Percentiles rank a stretch among this genome's conserved stretches.
phyloP scores from a whole-genome alignment of 2,329 filamentous ascomycete species.

The Phialemoniopsis sp. region DNA sequence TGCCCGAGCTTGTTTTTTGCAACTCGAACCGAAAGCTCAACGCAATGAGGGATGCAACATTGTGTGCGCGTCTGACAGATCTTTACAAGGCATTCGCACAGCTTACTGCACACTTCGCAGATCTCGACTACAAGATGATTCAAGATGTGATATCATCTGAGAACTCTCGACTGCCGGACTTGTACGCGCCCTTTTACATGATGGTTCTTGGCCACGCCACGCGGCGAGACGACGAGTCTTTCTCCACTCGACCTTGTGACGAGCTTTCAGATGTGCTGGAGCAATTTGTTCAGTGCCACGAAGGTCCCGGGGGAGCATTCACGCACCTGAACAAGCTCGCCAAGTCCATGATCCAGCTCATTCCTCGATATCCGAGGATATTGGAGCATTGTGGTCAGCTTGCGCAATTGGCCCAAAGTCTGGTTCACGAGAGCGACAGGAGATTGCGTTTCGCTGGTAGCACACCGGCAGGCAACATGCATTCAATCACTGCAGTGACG shows the following conservation, averaged over 20 bases:
- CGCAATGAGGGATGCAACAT: no score
- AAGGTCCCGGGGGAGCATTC: constrained; percentile 34
- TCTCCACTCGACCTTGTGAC: no score
- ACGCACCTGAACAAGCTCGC: constrained; percentile 35
- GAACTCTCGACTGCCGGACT: constrained; percentile 26
- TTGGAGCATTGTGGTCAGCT: no score
- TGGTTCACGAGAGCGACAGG: no score
- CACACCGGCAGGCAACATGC: no score
- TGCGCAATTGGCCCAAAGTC: no score
- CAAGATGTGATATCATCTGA: constrained; percentile 15
- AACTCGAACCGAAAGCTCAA: no score
- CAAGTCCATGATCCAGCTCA: constrained; percentile 29
- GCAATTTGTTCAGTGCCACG: constrained; percentile 10
- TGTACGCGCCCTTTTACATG: constrained; percentile 41
- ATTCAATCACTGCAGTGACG: no score
- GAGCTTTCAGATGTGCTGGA: constrained; percentile 26
- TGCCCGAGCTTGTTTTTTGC: constrained; percentile 44
- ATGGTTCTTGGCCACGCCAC: constrained; percentile 34
- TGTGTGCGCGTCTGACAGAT: constrained; percentile 21
- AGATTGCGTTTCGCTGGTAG: no score
- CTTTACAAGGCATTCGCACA: constrained; percentile 39
- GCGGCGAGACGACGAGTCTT: constrained; percentile 10
- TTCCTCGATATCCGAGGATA: constrained; percentile 42
- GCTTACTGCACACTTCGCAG: constrained; percentile 47
- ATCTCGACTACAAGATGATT: constrained; percentile 39